Evolutionary conservation across 2,329 filamentous ascomycete genomes (phyloP), one percentile per base, ranked within the genome.

Genomic region (Fusarium sp.): DNA sequence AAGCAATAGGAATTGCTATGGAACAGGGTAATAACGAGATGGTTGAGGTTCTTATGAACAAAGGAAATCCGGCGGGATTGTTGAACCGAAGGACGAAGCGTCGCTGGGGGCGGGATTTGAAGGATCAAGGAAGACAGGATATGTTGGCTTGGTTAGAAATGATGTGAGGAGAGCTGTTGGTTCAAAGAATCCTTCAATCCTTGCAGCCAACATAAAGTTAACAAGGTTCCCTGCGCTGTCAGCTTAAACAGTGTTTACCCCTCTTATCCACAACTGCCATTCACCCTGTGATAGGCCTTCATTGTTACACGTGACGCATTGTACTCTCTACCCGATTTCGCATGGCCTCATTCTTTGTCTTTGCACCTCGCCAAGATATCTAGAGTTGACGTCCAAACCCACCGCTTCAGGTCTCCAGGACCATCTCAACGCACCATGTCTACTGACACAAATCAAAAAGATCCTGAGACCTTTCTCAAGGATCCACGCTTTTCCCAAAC

Each of bases 401-500:
- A 14, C 11, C 15, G 17, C 15, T 25, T 2, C 5, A 2, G 10
- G 3, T 5, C 11, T 15, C 6, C 14, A 29, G 7, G 10, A 2
- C 5, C 11, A 8, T n/a, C n/a, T n/a, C 4, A 21, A 2, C 2
- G 6, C 2, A 14, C 4, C 3, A 63, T 63, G 60, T 3, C 51
- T 1, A 20, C 2, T 3, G 1, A 21, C 3, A 9, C 11, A 42
- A 51, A 58, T 5, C 17, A 14, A 8, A 33, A 25, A 13, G 46
- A 48, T 8, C 17, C 52, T 1, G 45, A 52, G 4, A 17, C 27
- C 0, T 67, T 58, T 9, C 36, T 67, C 4, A 21, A 57, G 36
- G 64, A 67, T 4, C 58, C 51, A 3, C 64, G 64, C 11, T 67
- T 67, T 6, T 58, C 50, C 1, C 63, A 54, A 47, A 43, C 25